A percentile compares a stretch with the other conserved stretches of the same genome.
phyloP scores from a whole-genome alignment of 2,329 filamentous ascomycete species.

The Fusarium sp. region DNA sequence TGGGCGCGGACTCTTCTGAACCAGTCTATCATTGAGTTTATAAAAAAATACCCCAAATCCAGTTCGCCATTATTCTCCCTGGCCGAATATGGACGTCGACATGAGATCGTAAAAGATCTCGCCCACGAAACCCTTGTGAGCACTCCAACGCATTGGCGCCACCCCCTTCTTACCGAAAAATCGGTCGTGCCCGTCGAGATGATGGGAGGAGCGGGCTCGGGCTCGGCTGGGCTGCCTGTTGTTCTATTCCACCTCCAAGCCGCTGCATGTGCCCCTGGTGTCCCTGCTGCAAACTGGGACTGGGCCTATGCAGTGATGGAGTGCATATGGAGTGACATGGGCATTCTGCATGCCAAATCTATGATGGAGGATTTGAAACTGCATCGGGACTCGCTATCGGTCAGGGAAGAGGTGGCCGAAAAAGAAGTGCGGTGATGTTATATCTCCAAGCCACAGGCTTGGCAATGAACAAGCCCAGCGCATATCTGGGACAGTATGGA shows the following conservation, averaged over 20 bases:
- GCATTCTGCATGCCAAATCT: conserved; percentile 63
- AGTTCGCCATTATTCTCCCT: conserved; percentile 52
- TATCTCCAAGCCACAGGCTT: background rate
- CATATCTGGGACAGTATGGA: conserved; percentile 4
- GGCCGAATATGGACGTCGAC: conserved; percentile 50
- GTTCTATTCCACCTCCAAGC: conserved; percentile 63
- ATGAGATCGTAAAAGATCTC: conserved; percentile 54
- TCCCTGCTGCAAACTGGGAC: conserved; percentile 57
- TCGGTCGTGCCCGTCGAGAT: conserved; percentile 54
- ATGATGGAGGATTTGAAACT: conserved; percentile 59
- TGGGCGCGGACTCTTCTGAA: conserved; percentile 68
- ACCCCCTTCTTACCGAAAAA: conserved; percentile 60
- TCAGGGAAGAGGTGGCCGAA: conserved; percentile 26
- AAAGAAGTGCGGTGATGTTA: conserved; percentile 6
- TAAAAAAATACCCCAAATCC: conserved; percentile 56
- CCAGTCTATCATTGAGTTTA: conserved; percentile 62
- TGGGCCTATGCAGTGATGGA: conserved; percentile 63
- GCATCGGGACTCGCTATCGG: conserved; percentile 36
- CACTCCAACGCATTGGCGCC: conserved; percentile 65
- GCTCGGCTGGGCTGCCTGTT: conserved; percentile 62
- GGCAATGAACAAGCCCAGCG: background rate
- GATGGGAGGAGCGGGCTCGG: conserved; percentile 58
- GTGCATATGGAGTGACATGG: conserved; percentile 65
- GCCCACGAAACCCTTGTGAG: conserved; percentile 62
- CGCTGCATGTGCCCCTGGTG: conserved; percentile 62